These are phyloP conservation scores for Coriolopsis trogii DNA, from an alignment of 1,284 basidiomycete genomes.

Conservation along the genomic window DNA sequence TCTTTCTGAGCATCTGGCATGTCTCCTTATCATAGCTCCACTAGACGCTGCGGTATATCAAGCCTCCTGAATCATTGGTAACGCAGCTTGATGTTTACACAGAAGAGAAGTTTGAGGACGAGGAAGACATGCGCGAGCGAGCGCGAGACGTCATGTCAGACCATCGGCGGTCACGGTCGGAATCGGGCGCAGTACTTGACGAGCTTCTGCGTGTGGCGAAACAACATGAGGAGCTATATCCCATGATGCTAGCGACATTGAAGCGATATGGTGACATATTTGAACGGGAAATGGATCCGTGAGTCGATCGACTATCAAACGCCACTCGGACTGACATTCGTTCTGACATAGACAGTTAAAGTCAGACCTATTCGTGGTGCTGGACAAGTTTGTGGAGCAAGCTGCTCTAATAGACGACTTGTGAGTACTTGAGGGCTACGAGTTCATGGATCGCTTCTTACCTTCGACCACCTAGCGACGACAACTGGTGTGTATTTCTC, in stretches of 20 bases:
- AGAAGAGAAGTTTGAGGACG: slow-evolving; percentile 89
- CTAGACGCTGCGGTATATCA: slow-evolving; percentile 73
- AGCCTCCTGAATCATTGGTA: slow-evolving; percentile 73
- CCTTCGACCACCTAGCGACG: slow-evolving; percentile 45
- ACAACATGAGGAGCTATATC: slow-evolving; percentile 59
- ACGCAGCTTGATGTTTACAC: slow-evolving; percentile 82
- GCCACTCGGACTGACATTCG: not conserved
- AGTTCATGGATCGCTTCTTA: not conserved
- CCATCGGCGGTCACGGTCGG: slow-evolving; percentile 44
- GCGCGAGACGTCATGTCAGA: slow-evolving; percentile 46
- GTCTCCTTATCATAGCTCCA: slow-evolving; percentile 1
- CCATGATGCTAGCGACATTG: slow-evolving; percentile 56
- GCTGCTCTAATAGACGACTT: slow-evolving; percentile 61
- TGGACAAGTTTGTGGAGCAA: slow-evolving; percentile 75
- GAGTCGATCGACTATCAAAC: slow-evolving; percentile 32
- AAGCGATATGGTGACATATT: slow-evolving; percentile 59
- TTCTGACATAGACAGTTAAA: slow-evolving; percentile 59
- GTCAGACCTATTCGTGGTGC: slow-evolving; percentile 58
- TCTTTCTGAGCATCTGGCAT: not conserved
- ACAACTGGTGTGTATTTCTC: slow-evolving; percentile 66
- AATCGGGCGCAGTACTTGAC: slow-evolving; percentile 54
- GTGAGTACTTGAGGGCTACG: slow-evolving; percentile 39
- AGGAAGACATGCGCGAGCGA: slow-evolving; percentile 78
- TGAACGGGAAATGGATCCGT: slow-evolving; percentile 65
- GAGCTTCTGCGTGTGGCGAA: slow-evolving; percentile 60